These are phyloP conservation scores for Leptographium lundbergii DNA, from an alignment of 2,329 filamentous ascomycete species.

Conservation along the genomic window DNA sequence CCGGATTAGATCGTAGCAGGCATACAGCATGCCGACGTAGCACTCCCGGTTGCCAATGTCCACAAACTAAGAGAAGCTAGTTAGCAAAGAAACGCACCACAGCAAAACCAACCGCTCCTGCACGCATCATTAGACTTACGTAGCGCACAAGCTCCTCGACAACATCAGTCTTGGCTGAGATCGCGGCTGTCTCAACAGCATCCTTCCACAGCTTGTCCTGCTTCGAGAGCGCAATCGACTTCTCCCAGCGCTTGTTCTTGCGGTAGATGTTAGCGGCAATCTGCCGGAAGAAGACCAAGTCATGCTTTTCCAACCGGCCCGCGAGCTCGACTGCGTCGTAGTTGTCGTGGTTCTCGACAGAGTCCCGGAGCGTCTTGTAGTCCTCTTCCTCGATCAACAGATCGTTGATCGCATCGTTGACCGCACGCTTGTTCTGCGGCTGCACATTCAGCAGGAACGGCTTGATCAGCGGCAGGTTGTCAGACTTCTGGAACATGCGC, in stretches of 20 bases:
- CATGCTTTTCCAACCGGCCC: constrained; percentile 87
- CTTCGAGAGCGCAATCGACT: constrained; percentile 94
- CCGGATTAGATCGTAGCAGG: constrained; percentile 93
- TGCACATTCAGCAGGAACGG: constrained; percentile 96
- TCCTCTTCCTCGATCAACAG: constrained; percentile 97
- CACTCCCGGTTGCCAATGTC: constrained; percentile 98
- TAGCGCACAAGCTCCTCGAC: constrained; percentile 94
- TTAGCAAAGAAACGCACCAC: constrained; percentile 19
- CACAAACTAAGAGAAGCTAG: constrained; percentile 58
- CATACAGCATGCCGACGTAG: constrained; percentile 99
- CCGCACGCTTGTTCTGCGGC: constrained; percentile 91
- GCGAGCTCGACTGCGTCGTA: constrained; percentile 93
- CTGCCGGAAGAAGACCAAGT: constrained; percentile 97
- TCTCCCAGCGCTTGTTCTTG: constrained; percentile 99
- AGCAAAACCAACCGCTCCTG: not conserved
- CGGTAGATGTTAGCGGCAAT: constrained; percentile 97
- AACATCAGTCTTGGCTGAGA: constrained; percentile 80
- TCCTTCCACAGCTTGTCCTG: constrained; percentile 99
- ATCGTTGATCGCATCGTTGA: constrained; percentile 97
- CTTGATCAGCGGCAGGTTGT: constrained; percentile 97
- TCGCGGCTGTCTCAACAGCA: constrained; percentile 92
- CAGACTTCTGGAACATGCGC: constrained; percentile 95
- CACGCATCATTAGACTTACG: constrained; percentile 49
- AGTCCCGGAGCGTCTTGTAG: constrained; percentile 96
- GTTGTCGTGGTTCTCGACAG: constrained; percentile 97